Evolutionary conservation across 352 stramenopile genomes (phyloP).

Genomic region (Nothophytophthora sp.): DNA sequence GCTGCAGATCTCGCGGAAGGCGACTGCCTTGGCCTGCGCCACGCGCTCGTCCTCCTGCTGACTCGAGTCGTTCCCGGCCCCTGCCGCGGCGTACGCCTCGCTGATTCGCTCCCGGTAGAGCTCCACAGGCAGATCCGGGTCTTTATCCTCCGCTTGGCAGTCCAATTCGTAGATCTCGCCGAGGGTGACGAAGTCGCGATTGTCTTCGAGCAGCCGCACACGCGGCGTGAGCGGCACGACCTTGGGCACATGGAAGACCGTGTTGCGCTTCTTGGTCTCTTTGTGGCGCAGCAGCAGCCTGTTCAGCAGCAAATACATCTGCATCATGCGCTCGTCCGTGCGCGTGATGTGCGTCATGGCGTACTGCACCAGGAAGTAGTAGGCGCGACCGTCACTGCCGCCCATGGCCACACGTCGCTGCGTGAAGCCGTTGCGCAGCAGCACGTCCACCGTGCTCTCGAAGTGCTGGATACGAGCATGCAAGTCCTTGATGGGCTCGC

Average conservation of each 20-base stretch:
- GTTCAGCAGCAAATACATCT: conserved; percentile 92
- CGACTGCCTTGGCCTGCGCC: conserved; percentile 55
- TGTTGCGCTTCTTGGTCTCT: conserved; percentile 86
- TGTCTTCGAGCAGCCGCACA: conserved; percentile 87
- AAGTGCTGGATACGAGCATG: conserved; percentile 92
- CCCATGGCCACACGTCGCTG: conserved; percentile 91
- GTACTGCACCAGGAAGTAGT: conserved; percentile 94
- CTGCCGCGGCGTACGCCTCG: conserved; percentile 54
- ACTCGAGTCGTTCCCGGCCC: conserved; percentile 26
- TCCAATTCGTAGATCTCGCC: conserved; percentile 87
- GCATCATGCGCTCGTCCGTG: conserved; percentile 94
- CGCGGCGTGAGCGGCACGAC: conserved; percentile 93
- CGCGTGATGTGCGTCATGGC: conserved; percentile 93
- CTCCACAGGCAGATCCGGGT: conserved; percentile 81
- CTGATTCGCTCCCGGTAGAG: conserved; percentile 77
- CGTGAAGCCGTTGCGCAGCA: conserved; percentile 89
- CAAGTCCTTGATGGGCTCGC: conserved; percentile 91
- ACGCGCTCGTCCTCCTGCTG: conserved; percentile 71
- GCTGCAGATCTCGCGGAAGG: conserved; percentile 84
- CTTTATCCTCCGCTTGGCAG: conserved; percentile 65
- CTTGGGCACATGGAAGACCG: conserved; percentile 90
- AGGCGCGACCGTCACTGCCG: conserved; percentile 86
- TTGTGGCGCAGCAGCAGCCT: conserved; percentile 85
- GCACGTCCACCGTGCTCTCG: conserved; percentile 82
- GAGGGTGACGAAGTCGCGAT: conserved; percentile 82